Conservation (phyloP, 2,329 filamentous ascomycete species). For the Penicillium fuscoglaucum region DNA sequence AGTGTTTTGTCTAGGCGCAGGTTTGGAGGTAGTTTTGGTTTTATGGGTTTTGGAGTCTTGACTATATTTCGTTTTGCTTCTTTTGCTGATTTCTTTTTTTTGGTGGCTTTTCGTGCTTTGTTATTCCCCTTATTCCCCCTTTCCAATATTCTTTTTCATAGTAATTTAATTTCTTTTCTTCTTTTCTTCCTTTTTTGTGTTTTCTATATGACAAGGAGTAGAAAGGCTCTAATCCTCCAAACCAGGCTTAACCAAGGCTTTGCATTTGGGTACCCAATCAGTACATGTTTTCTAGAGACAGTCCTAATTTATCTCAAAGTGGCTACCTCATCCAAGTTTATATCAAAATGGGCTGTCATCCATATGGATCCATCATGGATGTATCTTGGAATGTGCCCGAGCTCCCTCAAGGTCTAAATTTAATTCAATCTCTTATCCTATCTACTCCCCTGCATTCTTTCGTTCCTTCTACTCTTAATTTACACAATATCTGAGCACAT, state of each 20-base stretch:
- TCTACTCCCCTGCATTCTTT: neutral
- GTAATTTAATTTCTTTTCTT: constrained; percentile 14
- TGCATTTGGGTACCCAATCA: too few relatives aligned
- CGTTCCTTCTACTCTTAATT: neutral
- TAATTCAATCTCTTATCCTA: neutral
- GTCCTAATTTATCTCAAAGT: too few relatives aligned
- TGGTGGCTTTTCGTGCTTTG: neutral
- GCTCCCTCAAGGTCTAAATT: neutral
- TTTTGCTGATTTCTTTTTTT: neutral
- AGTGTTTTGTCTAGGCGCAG: constrained; percentile 1
- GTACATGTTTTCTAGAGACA: too few relatives aligned
- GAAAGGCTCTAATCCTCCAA: too few relatives aligned
- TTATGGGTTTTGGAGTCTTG: neutral
- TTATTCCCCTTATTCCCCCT: constrained; percentile 9
- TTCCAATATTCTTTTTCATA: constrained; percentile 3
- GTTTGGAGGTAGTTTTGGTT: neutral
- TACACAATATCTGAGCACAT: neutral
- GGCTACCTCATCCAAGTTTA: too few relatives aligned
- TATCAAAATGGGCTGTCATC: neutral
- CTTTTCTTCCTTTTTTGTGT: neutral
- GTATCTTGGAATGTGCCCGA: neutral
- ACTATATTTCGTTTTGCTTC: neutral
- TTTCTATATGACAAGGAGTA: too few relatives aligned
- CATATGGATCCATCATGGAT: neutral
- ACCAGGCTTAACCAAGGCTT: too few relatives aligned